phyloP scores from a whole-genome alignment of 169 alveolate genomes.

The Eimeria praecox region DNA sequence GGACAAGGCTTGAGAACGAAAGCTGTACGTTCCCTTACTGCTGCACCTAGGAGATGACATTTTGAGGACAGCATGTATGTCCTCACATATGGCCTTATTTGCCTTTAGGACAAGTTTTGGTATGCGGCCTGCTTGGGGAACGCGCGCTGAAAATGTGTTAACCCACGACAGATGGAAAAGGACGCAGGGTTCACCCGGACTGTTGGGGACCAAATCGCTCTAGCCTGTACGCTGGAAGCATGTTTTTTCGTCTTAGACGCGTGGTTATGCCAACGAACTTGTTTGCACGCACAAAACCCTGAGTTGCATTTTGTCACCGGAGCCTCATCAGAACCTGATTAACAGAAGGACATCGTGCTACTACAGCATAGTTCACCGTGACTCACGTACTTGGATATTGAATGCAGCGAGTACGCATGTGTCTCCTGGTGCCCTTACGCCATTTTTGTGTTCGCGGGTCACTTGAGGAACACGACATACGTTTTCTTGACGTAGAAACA shows the following conservation, averaged over 20 bases:
- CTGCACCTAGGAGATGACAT: not conserved
- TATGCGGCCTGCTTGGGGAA: not conserved
- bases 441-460: not conserved
- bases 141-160: not conserved
- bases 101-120: not conserved
- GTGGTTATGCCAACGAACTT: not conserved
- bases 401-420: not conserved
- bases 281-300: not conserved
- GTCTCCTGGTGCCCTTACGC: too few species aligned
- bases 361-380: too few species aligned
- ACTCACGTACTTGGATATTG: too few species aligned
- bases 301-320: not conserved
- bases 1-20: not conserved
- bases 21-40: not conserved
- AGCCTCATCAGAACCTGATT: not conserved
- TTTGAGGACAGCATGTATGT: constrained; percentile 3
- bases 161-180: not conserved
- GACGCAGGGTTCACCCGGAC: not conserved
- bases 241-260: not conserved
- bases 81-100: not conserved
- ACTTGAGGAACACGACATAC: too few species aligned
- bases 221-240: not conserved
- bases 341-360: too few species aligned
- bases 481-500: too few species aligned
- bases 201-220: not conserved